Evolutionary conservation across 2,329 filamentous ascomycete genomes (phyloP).

Genomic region (Sclerotiophoma versabilis): DNA sequence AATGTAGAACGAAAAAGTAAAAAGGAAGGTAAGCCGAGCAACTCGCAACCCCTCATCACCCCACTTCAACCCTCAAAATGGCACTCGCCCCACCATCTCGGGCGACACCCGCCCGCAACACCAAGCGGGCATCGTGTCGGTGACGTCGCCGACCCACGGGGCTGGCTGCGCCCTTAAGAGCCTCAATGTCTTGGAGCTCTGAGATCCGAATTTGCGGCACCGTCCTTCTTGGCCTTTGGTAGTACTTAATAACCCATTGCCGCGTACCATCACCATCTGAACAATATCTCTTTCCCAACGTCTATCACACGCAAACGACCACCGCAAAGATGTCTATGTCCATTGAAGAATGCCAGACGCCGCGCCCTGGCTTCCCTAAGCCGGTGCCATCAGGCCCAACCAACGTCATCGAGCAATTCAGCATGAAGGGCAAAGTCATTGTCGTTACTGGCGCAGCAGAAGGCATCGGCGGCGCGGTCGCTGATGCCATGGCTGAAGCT

Average conservation of each 20-base stretch:
- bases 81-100: constrained; percentile 19
- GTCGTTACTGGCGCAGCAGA: constrained; percentile 57
- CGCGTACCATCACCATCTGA: too few relatives aligned
- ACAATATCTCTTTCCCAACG: too few relatives aligned
- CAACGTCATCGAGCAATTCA: constrained; percentile 44
- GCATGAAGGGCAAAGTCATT: constrained; percentile 50
- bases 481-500: constrained; percentile 49
- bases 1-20: background rate
- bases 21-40: constrained; percentile 25
- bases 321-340: constrained; percentile 45
- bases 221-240: background rate
- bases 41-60: constrained; percentile 6
- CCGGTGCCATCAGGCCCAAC: constrained; percentile 34
- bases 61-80: constrained; percentile 13
- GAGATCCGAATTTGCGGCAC: background rate
- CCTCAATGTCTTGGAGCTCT: constrained; percentile 7
- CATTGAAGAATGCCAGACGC: constrained; percentile 36
- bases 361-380: constrained; percentile 36
- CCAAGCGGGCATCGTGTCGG: constrained; percentile 16
- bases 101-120: constrained; percentile 34
- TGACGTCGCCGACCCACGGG: constrained; percentile 24
- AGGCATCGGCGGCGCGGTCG: constrained; percentile 61
- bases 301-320: too few relatives aligned
- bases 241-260: too few relatives aligned
- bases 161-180: constrained; percentile 2